Base-by-base conservation (phyloP, 2,329 filamentous ascomycete species). In the Colletotrichum australisinense region DNA sequence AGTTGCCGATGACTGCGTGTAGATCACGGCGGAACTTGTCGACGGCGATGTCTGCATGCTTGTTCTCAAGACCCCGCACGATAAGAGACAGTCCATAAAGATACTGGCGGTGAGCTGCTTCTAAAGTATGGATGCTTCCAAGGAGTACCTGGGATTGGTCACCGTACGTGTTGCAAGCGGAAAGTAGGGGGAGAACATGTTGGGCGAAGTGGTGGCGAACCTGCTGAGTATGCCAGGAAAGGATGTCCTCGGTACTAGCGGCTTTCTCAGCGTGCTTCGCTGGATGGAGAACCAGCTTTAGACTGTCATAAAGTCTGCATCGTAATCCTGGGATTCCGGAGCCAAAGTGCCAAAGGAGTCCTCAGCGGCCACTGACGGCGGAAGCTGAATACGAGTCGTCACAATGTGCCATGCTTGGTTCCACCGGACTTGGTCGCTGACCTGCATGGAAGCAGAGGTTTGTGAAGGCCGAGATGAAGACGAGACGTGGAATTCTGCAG, bases 1-100 rank as follows among this genome's bases (percentile, higher is more conserved):
- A 91, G 79, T 93, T 92, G 57, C 89, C 88, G 74, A 94, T 87
- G 26, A 93, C 85, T 26, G 91, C 90, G 77, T 93, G 88, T 12
- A 94, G 80, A 75, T 94, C 91, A 62, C 88, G 84, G 19, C 84
- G 85, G 77, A 94, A 93, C 69, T 87, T 88, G 65, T 78, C 79
- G 8, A 86, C 81, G 52, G 84, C 84, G 38, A 80, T 79, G 58
- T 81, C 80, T 67, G 82, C 84, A 30, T 79, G 76, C 38, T 78
- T 80, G 30, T 81, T 80, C 12, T 84, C 80, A 75, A 88, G 84
- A 24, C 85, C 88, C 69, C 86, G 84, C 38, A 86, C 77, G 63
- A 92, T 84, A 63, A 89, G 82, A 11, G 85, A 84, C 70, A 92
- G 78, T 2, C 89, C 88, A 77, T 87, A 87, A 22, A 88, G 81